Evolutionary conservation across 495 filamentous ascomycete species (phyloP).

Genomic region (Aspergillus campestris): DNA sequence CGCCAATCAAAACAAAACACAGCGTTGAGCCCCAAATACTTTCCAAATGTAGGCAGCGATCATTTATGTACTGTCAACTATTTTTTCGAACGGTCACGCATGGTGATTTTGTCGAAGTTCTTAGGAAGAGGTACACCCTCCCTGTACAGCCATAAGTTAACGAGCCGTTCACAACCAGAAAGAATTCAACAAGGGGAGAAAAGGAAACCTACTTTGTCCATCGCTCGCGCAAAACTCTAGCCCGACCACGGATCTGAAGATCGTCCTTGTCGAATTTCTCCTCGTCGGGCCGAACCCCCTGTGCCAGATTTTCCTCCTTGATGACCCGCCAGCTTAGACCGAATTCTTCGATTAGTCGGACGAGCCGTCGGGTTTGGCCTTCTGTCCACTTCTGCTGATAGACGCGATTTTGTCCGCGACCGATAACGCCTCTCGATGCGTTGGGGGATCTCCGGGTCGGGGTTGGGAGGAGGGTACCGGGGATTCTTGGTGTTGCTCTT

Average conservation of each 20-base stretch:
- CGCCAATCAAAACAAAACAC: too few species aligned
- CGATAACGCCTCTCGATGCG: background rate
- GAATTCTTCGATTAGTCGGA: slow-evolving; percentile 15
- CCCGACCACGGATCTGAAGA: slow-evolving; percentile 77
- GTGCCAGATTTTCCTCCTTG: slow-evolving; percentile 16
- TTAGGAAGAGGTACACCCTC: background rate
- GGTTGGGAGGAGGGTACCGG: background rate
- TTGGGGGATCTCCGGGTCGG: background rate
- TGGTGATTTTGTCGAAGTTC: background rate
- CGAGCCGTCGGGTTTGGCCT: slow-evolving; percentile 22
- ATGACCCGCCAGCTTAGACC: slow-evolving; percentile 22
- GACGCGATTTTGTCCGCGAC: slow-evolving; percentile 2
- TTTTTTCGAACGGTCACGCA: background rate
- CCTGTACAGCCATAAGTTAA: slow-evolving; percentile 1
- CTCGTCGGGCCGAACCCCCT: slow-evolving; percentile 15
- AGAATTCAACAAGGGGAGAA: background rate
- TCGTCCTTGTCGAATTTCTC: slow-evolving; percentile 50
- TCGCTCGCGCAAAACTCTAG: slow-evolving; percentile 18
- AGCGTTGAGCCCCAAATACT: too few species aligned
- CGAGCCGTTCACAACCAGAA: background rate
- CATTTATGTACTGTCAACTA: too few species aligned
- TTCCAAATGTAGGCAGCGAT: too few species aligned
- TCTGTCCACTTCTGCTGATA: slow-evolving; percentile 4
- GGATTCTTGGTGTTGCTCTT: background rate
- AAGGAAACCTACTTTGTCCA: slow-evolving; percentile 9